phyloP scores from a whole-genome alignment of 768 basidiomycete genomes.

The Leccinum incarnatum region DNA sequence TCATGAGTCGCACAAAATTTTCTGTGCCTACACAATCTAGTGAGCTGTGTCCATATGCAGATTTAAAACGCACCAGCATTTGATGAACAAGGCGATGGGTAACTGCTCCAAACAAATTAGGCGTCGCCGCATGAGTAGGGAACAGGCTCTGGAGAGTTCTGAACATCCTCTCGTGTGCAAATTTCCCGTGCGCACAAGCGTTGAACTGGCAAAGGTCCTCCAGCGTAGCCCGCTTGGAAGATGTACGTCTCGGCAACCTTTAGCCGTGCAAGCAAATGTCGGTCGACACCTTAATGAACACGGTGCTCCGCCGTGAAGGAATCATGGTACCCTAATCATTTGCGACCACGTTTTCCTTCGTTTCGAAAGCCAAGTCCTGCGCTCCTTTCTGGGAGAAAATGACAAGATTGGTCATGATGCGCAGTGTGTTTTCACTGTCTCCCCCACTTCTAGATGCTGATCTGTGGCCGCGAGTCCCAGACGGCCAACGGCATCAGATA shows the following conservation, averaged over 20 bases:
- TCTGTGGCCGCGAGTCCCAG: slow-evolving; percentile 65
- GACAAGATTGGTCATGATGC: slow-evolving; percentile 75
- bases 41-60: neutral
- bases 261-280: slow-evolving; percentile 47
- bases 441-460: slow-evolving; percentile 40
- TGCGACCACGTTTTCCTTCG: slow-evolving; percentile 30
- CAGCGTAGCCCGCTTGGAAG: slow-evolving; percentile 41
- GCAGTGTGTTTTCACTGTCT: slow-evolving; percentile 58
- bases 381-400: slow-evolving; percentile 50
- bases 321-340: slow-evolving; percentile 18
- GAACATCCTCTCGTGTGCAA: slow-evolving; percentile 72
- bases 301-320: slow-evolving; percentile 51
- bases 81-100: slow-evolving; percentile 40
- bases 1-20: slow-evolving; percentile 54
- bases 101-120: slow-evolving; percentile 24
- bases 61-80: slow-evolving; percentile 41
- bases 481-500: slow-evolving; percentile 71
- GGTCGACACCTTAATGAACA: slow-evolving; percentile 54
- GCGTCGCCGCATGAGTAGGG: slow-evolving; percentile 23
- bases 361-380: slow-evolving; percentile 40
- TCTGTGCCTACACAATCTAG: slow-evolving; percentile 35
- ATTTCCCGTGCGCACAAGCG: slow-evolving; percentile 58
- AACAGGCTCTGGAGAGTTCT: slow-evolving; percentile 52
- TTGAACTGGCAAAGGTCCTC: slow-evolving; percentile 56
- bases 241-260: slow-evolving; percentile 62